Conservation (phyloP, 306 rosid genomes). For the Dryas drummondii region DNA sequence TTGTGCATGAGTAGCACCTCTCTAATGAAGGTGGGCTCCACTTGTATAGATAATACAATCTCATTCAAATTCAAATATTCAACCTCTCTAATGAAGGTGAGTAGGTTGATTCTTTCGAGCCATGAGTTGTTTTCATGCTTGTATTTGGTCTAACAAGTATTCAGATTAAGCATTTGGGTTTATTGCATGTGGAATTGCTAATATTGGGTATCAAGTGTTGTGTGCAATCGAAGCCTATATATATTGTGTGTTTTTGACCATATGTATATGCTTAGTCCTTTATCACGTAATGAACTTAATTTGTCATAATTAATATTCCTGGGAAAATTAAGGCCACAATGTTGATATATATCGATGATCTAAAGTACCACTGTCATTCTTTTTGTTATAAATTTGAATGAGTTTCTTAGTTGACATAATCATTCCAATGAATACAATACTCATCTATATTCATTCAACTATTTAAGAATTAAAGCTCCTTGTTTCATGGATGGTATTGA, state of each 20-base stretch:
- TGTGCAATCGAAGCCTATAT: not conserved
- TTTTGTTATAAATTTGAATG: slow-evolving; percentile 4
- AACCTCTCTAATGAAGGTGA: too few relatives aligned
- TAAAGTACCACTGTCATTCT: not conserved
- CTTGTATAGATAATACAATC: too few relatives aligned
- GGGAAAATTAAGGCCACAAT: not conserved
- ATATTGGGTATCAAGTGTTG: not conserved
- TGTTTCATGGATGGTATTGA: too few relatives aligned
- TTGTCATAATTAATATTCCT: not conserved
- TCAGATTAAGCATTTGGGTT: not conserved
- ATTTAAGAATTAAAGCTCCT: too few relatives aligned
- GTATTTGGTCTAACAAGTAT: too few relatives aligned
- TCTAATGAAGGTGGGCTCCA: too few relatives aligned
- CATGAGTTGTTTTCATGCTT: not conserved
- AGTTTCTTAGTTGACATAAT: slow-evolving; percentile 7
- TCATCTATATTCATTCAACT: too few relatives aligned
- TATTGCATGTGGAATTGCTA: not conserved
- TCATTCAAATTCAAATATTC: too few relatives aligned
- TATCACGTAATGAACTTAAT: not conserved
- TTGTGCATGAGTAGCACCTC: too few relatives aligned
- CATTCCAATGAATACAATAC: not conserved
- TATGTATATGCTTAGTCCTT: not conserved
- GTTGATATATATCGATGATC: not conserved
- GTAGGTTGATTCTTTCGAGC: slow-evolving; percentile 2
- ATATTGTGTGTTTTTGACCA: not conserved